Conservation (phyloP, 2,329 filamentous ascomycete species). For the Xylaria sp. region DNA sequence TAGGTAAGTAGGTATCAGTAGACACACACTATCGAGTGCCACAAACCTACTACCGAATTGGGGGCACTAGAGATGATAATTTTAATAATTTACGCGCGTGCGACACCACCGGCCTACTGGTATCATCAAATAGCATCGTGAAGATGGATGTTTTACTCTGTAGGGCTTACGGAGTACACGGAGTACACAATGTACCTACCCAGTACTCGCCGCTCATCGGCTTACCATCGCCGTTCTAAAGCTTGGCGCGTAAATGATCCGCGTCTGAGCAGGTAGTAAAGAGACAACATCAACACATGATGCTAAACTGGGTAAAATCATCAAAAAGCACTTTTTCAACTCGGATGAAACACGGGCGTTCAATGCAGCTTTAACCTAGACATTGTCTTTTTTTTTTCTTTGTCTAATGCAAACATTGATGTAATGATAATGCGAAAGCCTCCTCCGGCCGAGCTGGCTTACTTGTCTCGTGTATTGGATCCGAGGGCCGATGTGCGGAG, state of each 20-base stretch:
- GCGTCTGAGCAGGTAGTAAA: neutral
- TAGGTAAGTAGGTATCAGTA: neutral
- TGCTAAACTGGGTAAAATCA: conserved; percentile 11
- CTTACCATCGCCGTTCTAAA: conserved; percentile 28
- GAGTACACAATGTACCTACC: neutral
- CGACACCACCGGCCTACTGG: conserved; percentile 16
- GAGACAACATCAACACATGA: neutral
- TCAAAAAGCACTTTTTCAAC: conserved; percentile 12
- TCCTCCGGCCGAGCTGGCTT: neutral
- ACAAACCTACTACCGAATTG: conserved; percentile 10
- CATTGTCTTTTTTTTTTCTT: conserved; percentile 8
- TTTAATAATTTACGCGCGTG: conserved; percentile 28
- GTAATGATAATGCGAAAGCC: conserved; percentile 16
- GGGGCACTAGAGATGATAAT: conserved; percentile 1
- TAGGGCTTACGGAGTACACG: conserved; percentile 17
- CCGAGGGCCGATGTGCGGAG: conserved; percentile 35
- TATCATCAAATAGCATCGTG: conserved; percentile 7
- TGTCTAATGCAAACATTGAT: neutral
- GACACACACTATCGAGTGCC: neutral
- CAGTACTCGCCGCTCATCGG: conserved; percentile 6
- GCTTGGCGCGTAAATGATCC: conserved; percentile 28
- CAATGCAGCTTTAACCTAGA: conserved; percentile 15
- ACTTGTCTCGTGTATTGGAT: neutral
- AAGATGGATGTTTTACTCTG: neutral
- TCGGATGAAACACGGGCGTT: conserved; percentile 28